A percentile compares a stretch with the other conserved stretches of the same genome.
These are phyloP conservation scores for Citrus cavaleriei DNA, from an alignment of 345 rosid genomes.

Conservation along the genomic window DNA sequence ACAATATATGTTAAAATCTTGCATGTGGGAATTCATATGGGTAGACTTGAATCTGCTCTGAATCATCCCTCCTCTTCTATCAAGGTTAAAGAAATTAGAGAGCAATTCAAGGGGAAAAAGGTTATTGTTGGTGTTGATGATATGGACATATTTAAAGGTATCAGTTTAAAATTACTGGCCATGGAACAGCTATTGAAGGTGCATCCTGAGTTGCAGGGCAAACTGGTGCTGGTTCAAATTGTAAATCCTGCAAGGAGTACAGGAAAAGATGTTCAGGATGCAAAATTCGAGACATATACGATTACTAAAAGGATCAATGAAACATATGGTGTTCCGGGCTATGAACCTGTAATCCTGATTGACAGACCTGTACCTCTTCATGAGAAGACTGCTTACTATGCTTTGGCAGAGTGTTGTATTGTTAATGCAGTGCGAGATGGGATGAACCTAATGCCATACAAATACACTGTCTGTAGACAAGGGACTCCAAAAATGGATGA, in stretches of 20 bases:
- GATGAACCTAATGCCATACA: slow-evolving; percentile 49
- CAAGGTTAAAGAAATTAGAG: slow-evolving; percentile 40
- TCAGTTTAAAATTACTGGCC: slow-evolving; percentile 42
- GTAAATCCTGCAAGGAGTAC: slow-evolving; percentile 47
- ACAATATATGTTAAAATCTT: slow-evolving; percentile 43
- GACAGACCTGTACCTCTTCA: slow-evolving; percentile 41
- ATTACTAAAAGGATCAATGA: slow-evolving; percentile 37
- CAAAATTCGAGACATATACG: slow-evolving; percentile 36
- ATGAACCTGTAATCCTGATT: slow-evolving; percentile 44
- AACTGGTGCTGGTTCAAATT: slow-evolving; percentile 41
- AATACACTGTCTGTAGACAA: slow-evolving; percentile 46
- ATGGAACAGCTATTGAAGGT: slow-evolving; percentile 38
- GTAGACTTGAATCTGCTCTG: slow-evolving; percentile 40
- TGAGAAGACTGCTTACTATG: slow-evolving; percentile 52
- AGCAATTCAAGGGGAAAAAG: slow-evolving; percentile 30
- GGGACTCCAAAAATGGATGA: slow-evolving; percentile 33
- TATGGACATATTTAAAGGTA: slow-evolving; percentile 55
- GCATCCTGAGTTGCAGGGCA: slow-evolving; percentile 34
- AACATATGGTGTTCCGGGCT: slow-evolving; percentile 32
- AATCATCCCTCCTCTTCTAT: slow-evolving; percentile 39
- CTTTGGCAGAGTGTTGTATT: slow-evolving; percentile 49
- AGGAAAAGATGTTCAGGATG: slow-evolving; percentile 47
- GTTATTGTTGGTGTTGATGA: slow-evolving; percentile 43
- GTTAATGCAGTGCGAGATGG: slow-evolving; percentile 53
- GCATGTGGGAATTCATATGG: slow-evolving; percentile 50